A percentile compares a stretch with the other conserved stretches of the same genome.
These are phyloP conservation scores for Trichosporon sp. DNA, from an alignment of 1,284 basidiomycete genomes.

Conservation along the genomic window DNA sequence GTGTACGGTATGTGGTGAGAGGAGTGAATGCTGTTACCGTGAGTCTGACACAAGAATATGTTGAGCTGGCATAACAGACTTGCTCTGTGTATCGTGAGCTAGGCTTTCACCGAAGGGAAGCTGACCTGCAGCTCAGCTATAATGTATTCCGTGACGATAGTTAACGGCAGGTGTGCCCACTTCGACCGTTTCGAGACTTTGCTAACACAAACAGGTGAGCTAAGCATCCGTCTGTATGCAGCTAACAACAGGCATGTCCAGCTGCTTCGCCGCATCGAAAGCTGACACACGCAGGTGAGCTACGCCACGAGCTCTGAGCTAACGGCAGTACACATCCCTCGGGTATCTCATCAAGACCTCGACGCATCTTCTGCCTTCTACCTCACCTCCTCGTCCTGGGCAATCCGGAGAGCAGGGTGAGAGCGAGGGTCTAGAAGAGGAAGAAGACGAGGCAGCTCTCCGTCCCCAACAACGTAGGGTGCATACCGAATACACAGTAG, in stretches of 20 bases:
- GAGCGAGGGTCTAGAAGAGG: slow-evolving; percentile 21
- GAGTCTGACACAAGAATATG: too few species aligned
- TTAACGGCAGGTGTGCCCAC: too few species aligned
- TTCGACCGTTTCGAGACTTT: too few species aligned
- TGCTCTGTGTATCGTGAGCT: too few species aligned
- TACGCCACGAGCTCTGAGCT: slow-evolving; percentile 17
- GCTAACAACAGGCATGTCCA: not conserved
- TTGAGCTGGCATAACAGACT: too few species aligned
- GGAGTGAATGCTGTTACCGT: too few species aligned
- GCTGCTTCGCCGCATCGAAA: not conserved
- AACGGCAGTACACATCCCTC: not conserved
- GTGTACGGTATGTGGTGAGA: too few species aligned
- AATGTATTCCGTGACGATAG: too few species aligned
- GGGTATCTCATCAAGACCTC: slow-evolving; percentile 38
- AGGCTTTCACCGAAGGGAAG: too few species aligned
- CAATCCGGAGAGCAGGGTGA: not conserved
- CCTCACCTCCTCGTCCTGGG: not conserved
- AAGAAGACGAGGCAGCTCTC: slow-evolving; percentile 27
- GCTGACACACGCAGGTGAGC: slow-evolving; percentile 27
- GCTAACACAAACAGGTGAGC: too few species aligned
- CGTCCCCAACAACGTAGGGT: slow-evolving; percentile 4
- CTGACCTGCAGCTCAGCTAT: too few species aligned
- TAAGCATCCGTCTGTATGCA: too few species aligned
- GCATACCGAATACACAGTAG: slow-evolving; percentile 37
- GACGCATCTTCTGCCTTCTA: slow-evolving; percentile 20